These are phyloP conservation scores for Lyophyllum decastes DNA, from an alignment of 768 basidiomycete species.

Conservation along the genomic window DNA sequence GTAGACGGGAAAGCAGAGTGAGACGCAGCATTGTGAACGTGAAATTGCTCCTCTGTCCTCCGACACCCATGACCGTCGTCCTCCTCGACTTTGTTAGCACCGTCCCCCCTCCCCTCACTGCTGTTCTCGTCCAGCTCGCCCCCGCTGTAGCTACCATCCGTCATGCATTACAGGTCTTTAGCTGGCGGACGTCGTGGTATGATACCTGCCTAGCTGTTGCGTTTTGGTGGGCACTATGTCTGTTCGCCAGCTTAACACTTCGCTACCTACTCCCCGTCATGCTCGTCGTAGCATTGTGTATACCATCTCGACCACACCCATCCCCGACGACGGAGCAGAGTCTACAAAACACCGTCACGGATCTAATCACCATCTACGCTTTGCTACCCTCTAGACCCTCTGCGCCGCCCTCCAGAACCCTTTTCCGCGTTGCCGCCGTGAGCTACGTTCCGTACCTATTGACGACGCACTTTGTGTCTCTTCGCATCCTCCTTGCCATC, in stretches of 20 bases:
- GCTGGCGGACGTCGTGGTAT: slow-evolving; percentile 61
- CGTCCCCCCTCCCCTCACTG: slow-evolving; percentile 63
- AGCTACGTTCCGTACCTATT: slow-evolving; percentile 69
- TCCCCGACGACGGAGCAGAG: slow-evolving; percentile 53
- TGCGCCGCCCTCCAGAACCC: slow-evolving; percentile 30
- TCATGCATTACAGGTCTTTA: slow-evolving; percentile 46
- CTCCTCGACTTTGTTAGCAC: slow-evolving; percentile 50
- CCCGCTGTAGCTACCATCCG: slow-evolving; percentile 50
- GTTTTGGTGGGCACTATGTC: slow-evolving; percentile 77
- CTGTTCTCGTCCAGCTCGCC: slow-evolving; percentile 61
- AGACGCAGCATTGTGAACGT: slow-evolving; percentile 1
- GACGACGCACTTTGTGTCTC: slow-evolving; percentile 60
- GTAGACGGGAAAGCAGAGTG: slow-evolving; percentile 19
- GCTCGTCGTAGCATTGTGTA: slow-evolving; percentile 1
- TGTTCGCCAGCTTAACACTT: slow-evolving; percentile 53
- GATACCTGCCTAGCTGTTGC: slow-evolving; percentile 69
- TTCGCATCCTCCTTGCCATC: slow-evolving; percentile 62
- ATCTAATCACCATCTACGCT: slow-evolving; percentile 65
- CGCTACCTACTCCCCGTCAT: slow-evolving; percentile 30
- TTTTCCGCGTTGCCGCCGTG: slow-evolving; percentile 58
- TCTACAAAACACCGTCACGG: slow-evolving; percentile 56
- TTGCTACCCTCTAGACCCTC: slow-evolving; percentile 48
- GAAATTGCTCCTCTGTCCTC: not conserved
- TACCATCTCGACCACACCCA: slow-evolving; percentile 17
- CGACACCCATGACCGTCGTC: slow-evolving; percentile 1